phyloP scores from a whole-genome alignment of 2,329 filamentous ascomycete species.

The Plenodomus biglobosus region DNA sequence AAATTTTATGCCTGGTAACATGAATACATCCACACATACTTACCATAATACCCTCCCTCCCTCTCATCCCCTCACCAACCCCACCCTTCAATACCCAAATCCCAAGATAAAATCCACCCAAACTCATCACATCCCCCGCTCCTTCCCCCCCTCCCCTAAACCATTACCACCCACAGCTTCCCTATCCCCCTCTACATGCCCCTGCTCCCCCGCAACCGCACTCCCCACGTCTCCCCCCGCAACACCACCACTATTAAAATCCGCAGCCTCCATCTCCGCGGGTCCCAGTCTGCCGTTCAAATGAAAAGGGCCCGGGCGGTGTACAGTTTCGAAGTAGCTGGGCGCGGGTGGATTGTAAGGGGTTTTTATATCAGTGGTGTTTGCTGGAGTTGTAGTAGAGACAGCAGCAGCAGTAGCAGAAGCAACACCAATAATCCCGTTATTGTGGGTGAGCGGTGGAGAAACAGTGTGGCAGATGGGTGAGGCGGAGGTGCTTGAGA shows the following conservation, averaged over 20 bases:
- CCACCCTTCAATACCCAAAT: too few species aligned
- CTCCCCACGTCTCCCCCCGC: not conserved
- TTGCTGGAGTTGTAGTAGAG: too few species aligned
- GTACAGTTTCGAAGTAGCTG: conserved; percentile 7
- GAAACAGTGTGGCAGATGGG: not conserved
- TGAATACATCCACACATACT: too few species aligned
- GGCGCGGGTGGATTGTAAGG: not conserved
- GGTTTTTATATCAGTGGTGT: too few species aligned
- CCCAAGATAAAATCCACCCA: too few species aligned
- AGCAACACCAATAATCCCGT: too few species aligned
- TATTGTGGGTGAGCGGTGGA: not conserved
- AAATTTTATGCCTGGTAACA: too few species aligned
- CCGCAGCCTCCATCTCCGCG: not conserved
- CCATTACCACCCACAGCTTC: not conserved
- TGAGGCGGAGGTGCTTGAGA: not conserved
- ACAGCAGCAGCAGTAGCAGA: too few species aligned
- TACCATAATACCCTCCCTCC: too few species aligned
- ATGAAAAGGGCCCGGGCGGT: not conserved
- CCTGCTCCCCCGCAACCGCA: not conserved
- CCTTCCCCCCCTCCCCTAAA: not conserved
- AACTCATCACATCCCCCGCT: not conserved
- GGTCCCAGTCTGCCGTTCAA: not conserved
- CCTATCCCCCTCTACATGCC: not conserved
- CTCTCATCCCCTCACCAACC: too few species aligned
- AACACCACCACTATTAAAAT: not conserved